phyloP scores from a whole-genome alignment of 2,329 filamentous ascomycete genomes.

The Cytospora chrysosperma region DNA sequence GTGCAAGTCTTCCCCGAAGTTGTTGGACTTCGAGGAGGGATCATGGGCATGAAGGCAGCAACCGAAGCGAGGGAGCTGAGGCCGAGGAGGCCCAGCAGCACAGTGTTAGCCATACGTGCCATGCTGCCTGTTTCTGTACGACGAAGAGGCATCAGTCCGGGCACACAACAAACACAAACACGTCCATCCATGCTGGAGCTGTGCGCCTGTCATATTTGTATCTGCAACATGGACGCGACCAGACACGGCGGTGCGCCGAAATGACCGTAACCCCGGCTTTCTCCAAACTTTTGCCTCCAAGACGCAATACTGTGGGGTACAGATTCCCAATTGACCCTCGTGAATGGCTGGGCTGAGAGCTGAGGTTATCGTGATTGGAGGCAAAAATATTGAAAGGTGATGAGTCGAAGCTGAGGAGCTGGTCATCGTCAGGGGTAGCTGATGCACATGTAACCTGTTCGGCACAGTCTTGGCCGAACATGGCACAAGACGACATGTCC shows the following conservation, averaged over 20 bases:
- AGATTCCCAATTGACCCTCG: not conserved
- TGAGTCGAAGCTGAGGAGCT: not conserved
- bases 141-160: not conserved
- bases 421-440: not conserved
- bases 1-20: constrained; percentile 28
- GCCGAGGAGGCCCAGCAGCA: constrained; percentile 12
- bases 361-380: constrained; percentile 17
- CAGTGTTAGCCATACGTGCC: not conserved
- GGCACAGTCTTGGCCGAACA: constrained; percentile 13
- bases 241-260: not conserved
- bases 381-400: constrained; percentile 13
- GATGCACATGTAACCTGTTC: not conserved
- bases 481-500: not conserved
- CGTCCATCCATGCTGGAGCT: not conserved
- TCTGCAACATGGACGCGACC: constrained; percentile 2
- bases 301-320: not conserved
- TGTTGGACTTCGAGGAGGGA: constrained; percentile 21
- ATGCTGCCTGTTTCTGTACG: not conserved
- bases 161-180: no score
- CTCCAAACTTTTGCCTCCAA: not conserved
- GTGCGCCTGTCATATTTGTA: not conserved
- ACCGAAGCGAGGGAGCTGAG: constrained; percentile 4
- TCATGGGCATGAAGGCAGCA: constrained; percentile 2
- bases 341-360: not conserved
- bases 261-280: not conserved